Percentiles rank a stretch among this genome's conserved stretches.
phyloP scores from a whole-genome alignment of 1,284 basidiomycete species.

The Tilletia caries region DNA sequence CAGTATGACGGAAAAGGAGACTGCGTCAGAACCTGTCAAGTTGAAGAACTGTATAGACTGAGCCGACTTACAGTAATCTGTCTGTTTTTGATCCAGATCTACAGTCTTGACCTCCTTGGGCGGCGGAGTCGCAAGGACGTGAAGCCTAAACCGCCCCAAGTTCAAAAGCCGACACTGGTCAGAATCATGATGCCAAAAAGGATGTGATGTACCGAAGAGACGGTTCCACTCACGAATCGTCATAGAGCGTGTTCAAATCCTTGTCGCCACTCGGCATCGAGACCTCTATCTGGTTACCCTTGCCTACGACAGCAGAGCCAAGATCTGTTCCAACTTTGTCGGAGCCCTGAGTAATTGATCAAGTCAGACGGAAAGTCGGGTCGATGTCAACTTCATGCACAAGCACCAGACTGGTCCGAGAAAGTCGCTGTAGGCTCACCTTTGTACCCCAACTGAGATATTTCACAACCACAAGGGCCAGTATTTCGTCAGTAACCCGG shows the following conservation, averaged over 20 bases:
- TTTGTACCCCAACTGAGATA: conserved; percentile 48
- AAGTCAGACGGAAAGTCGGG: not conserved
- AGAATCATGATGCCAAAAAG: not conserved
- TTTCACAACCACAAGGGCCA: not conserved
- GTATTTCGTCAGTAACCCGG: not conserved
- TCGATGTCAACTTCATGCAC: too few relatives aligned
- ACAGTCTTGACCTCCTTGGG: conserved; percentile 62
- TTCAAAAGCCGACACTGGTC: not conserved
- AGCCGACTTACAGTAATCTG: conserved; percentile 8
- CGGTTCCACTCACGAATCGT: conserved; percentile 50
- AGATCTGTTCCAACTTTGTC: conserved; percentile 46
- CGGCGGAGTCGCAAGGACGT: not conserved
- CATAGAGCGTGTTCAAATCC: conserved; percentile 50
- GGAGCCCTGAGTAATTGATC: conserved; percentile 24
- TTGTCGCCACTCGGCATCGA: conserved; percentile 45
- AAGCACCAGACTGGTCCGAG: too few relatives aligned
- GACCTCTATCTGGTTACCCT: conserved; percentile 43
- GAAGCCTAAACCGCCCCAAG: not conserved
- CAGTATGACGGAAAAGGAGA: conserved; percentile 13
- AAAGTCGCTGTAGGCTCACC: too few relatives aligned
- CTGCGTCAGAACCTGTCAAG: not conserved
- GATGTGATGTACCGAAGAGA: conserved; percentile 59
- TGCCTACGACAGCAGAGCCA: conserved; percentile 32
- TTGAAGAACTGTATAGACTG: not conserved
- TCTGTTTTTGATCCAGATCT: conserved; percentile 60